Percentiles rank a stretch among this genome's conserved stretches.
Conservation (phyloP, 1,139 yeast species). For the Kurtzmaniella quercitrusa region DNA sequence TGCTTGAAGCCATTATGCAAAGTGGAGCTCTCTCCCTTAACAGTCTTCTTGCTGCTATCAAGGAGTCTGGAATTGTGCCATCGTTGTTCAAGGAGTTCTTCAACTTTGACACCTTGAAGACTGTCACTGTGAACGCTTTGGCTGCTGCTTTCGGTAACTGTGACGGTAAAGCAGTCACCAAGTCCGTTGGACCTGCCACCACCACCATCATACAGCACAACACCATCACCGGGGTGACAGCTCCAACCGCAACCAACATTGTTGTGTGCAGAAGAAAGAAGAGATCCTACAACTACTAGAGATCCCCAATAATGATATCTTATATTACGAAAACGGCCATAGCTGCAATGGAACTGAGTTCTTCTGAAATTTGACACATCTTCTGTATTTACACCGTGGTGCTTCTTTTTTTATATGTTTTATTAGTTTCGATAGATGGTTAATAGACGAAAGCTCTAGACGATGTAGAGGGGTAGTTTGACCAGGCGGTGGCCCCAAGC, state of each 20-base stretch:
- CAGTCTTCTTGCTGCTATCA: slow-evolving; percentile 26
- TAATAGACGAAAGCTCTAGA: neutral
- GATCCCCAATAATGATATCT: slow-evolving; percentile 8
- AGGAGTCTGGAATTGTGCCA: slow-evolving; percentile 38
- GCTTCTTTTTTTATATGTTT: neutral
- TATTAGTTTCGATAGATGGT: neutral
- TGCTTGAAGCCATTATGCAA: slow-evolving; percentile 29
- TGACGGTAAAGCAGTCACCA: slow-evolving; percentile 27
- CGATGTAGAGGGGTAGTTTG: neutral
- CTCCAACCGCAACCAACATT: slow-evolving; percentile 15
- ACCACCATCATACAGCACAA: slow-evolving; percentile 15
- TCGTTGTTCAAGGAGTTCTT: slow-evolving; percentile 37
- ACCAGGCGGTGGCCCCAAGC: too few relatives aligned
- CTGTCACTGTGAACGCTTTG: slow-evolving; percentile 41
- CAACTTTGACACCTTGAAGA: slow-evolving; percentile 35
- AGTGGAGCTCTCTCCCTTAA: slow-evolving; percentile 26
- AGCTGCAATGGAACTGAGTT: neutral
- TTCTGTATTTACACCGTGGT: neutral
- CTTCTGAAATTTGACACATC: neutral
- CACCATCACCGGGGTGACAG: slow-evolving; percentile 12
- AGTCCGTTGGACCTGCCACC: slow-evolving; percentile 16
- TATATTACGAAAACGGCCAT: slow-evolving; percentile 10
- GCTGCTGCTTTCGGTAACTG: slow-evolving; percentile 44
- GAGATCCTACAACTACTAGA: slow-evolving; percentile 21
- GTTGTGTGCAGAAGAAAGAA: slow-evolving; percentile 21